These are phyloP conservation scores for Geotrichum carabidarum DNA, from an alignment of 1,139 yeast genomes.

Conservation along the genomic window DNA sequence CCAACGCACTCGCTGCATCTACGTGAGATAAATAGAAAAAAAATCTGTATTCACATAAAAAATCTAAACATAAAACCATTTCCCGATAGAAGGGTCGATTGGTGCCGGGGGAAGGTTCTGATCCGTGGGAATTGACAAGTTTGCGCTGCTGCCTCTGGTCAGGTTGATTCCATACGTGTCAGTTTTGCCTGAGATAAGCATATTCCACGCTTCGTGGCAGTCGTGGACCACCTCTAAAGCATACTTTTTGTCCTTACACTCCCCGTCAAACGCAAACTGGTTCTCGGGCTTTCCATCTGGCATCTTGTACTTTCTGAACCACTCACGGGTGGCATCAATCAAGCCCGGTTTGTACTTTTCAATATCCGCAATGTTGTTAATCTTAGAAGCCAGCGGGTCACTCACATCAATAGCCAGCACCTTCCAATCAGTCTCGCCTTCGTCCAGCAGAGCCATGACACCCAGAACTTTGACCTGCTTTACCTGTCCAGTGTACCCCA, in stretches of 20 bases:
- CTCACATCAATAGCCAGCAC: constrained; percentile 75
- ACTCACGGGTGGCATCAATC: constrained; percentile 73
- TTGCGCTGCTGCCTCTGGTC: constrained; percentile 36
- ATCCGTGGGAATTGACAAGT: constrained; percentile 21
- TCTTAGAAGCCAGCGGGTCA: constrained; percentile 72
- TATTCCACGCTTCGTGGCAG: constrained; percentile 76
- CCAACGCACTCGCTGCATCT: constrained; percentile 41
- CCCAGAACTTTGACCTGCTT: constrained; percentile 88
- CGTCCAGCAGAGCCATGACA: constrained; percentile 88
- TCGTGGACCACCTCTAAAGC: constrained; percentile 68
- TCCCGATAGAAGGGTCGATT: constrained; percentile 92
- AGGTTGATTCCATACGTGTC: constrained; percentile 44
- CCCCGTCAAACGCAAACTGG: constrained; percentile 79
- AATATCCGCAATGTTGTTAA: constrained; percentile 79
- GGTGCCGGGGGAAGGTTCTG: constrained; percentile 78
- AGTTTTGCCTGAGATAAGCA: constrained; percentile 53
- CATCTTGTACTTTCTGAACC: constrained; percentile 94
- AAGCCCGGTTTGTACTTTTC: constrained; percentile 78
- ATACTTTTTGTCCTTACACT: constrained; percentile 63
- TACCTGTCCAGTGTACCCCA: constrained; percentile 68
- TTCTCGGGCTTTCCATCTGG: constrained; percentile 92
- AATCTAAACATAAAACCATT: constrained; percentile 82
- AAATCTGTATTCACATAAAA: neutral
- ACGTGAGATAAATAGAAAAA: too few relatives aligned
- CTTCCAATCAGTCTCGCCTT: constrained; percentile 98